These are phyloP conservation scores for Pseudopyricularia cyperi DNA, from an alignment of 2,329 filamentous ascomycete genomes.

Conservation along the genomic window DNA sequence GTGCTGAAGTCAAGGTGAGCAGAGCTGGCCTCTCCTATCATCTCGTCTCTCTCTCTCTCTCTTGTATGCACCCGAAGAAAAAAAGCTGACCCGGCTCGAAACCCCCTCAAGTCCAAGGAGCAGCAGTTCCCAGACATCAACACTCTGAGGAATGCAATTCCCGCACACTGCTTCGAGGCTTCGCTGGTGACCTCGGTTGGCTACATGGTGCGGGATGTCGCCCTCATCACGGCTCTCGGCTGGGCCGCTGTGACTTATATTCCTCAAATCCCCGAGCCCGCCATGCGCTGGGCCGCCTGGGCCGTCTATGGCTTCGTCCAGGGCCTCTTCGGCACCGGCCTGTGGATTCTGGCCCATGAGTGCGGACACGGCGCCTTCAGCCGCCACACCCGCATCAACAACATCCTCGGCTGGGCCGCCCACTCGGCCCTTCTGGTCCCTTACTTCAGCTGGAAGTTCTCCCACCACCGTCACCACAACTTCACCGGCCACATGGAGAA, in stretches of 20 bases:
- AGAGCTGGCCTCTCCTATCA: neutral
- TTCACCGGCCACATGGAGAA: conserved; percentile 55
- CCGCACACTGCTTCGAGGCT: conserved; percentile 47
- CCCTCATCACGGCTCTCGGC: conserved; percentile 32
- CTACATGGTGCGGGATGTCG: conserved; percentile 43
- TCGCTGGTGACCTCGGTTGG: conserved; percentile 35
- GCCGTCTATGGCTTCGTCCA: conserved; percentile 48
- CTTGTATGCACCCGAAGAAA: neutral
- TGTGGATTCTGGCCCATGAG: conserved; percentile 62
- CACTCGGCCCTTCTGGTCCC: conserved; percentile 37
- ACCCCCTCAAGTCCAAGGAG: neutral
- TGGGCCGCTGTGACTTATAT: conserved; percentile 41
- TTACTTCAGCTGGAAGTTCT: conserved; percentile 63
- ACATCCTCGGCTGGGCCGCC: conserved; percentile 73
- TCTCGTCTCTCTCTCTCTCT: neutral
- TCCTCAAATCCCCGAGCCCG: conserved; percentile 29
- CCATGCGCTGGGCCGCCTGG: conserved; percentile 36
- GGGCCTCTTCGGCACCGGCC: conserved; percentile 51
- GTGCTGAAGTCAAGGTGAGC: neutral
- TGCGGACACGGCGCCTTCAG: conserved; percentile 59
- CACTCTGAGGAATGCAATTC: conserved; percentile 39
- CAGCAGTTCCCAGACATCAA: conserved; percentile 30
- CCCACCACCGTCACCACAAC: conserved; percentile 56
- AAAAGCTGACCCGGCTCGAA: neutral
- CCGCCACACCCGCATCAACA: conserved; percentile 40